phyloP scores from a whole-genome alignment of 1,284 basidiomycete species.

The Ustilago vetiveriae region DNA sequence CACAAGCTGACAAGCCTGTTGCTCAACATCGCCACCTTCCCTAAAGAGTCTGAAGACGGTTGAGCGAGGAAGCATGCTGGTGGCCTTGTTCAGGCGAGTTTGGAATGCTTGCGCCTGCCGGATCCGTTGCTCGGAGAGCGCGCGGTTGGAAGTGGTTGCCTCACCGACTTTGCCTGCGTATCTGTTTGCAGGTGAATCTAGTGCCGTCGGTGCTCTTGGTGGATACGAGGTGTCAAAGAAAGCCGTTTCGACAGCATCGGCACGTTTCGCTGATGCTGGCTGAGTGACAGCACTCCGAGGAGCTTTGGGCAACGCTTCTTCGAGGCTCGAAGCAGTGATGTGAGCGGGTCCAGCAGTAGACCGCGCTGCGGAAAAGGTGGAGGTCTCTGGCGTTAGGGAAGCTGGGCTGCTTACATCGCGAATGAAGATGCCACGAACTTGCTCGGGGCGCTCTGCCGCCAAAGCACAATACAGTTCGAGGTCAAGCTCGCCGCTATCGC shows the following conservation, averaged over 20 bases:
- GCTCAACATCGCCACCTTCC: slow-evolving; percentile 40
- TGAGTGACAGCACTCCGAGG: slow-evolving; percentile 25
- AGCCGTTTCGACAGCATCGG: slow-evolving; percentile 2
- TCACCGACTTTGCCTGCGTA: slow-evolving; percentile 13
- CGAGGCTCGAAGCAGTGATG: neutral
- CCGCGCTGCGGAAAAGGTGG: slow-evolving; percentile 4
- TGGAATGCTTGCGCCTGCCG: slow-evolving; percentile 37
- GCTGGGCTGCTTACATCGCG: slow-evolving; percentile 54
- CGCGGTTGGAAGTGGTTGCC: neutral
- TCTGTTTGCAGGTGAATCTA: slow-evolving; percentile 19
- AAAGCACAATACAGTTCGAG: slow-evolving; percentile 61
- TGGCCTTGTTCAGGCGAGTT: slow-evolving; percentile 35
- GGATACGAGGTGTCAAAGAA: slow-evolving; percentile 45
- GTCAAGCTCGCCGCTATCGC: slow-evolving; percentile 64
- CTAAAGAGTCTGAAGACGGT: slow-evolving; percentile 46
- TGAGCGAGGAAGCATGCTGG: slow-evolving; percentile 40
- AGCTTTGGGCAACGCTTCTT: slow-evolving; percentile 13
- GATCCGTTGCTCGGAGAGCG: slow-evolving; percentile 38
- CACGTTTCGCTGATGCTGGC: slow-evolving; percentile 9
- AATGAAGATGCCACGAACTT: slow-evolving; percentile 59
- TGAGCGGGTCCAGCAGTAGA: neutral
- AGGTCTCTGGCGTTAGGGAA: neutral
- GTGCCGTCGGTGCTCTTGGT: slow-evolving; percentile 12
- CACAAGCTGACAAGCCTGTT: slow-evolving; percentile 34
- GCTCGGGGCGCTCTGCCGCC: slow-evolving; percentile 53